Base-by-base conservation (phyloP, 1,284 basidiomycete genomes). In the Neonothopanus nambi region DNA sequence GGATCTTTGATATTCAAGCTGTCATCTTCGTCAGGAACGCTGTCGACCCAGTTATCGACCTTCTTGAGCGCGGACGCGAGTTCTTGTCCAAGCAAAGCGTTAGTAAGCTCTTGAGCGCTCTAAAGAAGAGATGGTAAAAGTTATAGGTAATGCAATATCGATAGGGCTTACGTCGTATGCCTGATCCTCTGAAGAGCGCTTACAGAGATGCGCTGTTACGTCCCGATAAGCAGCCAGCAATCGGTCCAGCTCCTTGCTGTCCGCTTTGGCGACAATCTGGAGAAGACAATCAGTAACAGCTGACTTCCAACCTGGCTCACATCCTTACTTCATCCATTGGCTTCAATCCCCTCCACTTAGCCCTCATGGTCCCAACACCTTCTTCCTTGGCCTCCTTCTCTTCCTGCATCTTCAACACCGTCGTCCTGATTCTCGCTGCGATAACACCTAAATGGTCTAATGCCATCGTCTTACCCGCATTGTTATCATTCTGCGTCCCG, bases 371-470 rank as follows among this genome's bases (percentile, higher is more conserved):
- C 15, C 17, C n/a, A 11, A 3, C 28, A 23, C 20, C 23, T 42
- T 33, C 39, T 69, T 8, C 61, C 51, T 28, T 52, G 57, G 69
- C 63, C 15, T 63, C 64, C 12, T 58, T 61, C n/a, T 67, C 65
- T 26, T 65, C 64, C 52, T 77, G 74, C 42, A 81, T 77, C 57
- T 81, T 87, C 40, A 87, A 64, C 43, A 70, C 68, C 21, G 80
- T 83, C 0, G 80, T 75, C 21, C 91, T 81, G 37, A 98, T 77
- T 40, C 84, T 82, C 1, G 94, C 89, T 17, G 90, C 95, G 52
- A 98, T 91, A n/a, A 89, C 78, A 6, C 95, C 95, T 0, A 98
- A 77, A 68, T 98, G 93, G 66, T 99, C 96, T 21, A 98, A 76
- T 0, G 95, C 93, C 56, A 98, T 84, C 0, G 84, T 85, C 68